These are phyloP conservation scores for Dysphania ambrosioides DNA, from an alignment of 148 eudicot species.

Conservation along the genomic window DNA sequence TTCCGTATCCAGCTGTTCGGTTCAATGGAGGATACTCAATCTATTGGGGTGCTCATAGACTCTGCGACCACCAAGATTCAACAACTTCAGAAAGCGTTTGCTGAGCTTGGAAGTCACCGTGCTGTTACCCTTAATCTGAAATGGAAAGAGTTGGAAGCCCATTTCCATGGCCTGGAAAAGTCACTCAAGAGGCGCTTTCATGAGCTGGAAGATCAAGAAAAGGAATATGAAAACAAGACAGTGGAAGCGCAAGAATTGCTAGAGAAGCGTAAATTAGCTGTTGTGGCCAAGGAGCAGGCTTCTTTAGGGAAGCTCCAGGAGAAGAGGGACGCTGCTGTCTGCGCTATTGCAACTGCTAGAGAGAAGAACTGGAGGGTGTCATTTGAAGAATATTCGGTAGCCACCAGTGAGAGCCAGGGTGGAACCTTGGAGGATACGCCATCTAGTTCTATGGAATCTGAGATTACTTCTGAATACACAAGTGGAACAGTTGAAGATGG, in stretches of 20 bases:
- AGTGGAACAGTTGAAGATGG: constrained; percentile 35
- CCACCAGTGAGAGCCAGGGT: constrained; percentile 35
- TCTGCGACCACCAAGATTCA: constrained; percentile 92
- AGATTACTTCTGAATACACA: constrained; percentile 37
- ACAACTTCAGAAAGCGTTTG: constrained; percentile 97
- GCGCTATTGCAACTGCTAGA: constrained; percentile 63
- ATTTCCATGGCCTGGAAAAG: constrained; percentile 93
- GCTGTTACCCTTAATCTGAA: constrained; percentile 86
- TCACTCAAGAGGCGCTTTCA: constrained; percentile 94
- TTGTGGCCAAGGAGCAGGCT: constrained; percentile 75
- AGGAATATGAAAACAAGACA: constrained; percentile 72
- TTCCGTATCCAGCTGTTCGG: constrained; percentile 31
- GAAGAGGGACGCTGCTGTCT: constrained; percentile 93
- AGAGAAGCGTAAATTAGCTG: constrained; percentile 75
- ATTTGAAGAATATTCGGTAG: constrained; percentile 34
- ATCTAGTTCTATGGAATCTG: constrained; percentile 46
- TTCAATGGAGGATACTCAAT: constrained; percentile 71
- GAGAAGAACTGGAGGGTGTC: constrained; percentile 59
- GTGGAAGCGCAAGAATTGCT: constrained; percentile 53
- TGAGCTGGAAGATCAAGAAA: constrained; percentile 95
- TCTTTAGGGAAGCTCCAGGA: constrained; percentile 80
- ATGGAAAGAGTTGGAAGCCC: constrained; percentile 98
- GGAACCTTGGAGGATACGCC: constrained; percentile 50
- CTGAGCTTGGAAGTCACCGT: constrained; percentile 94
- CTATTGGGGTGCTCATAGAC: constrained; percentile 65